phyloP scores from a whole-genome alignment of 345 rosid genomes.

The Lepidium sativum region DNA sequence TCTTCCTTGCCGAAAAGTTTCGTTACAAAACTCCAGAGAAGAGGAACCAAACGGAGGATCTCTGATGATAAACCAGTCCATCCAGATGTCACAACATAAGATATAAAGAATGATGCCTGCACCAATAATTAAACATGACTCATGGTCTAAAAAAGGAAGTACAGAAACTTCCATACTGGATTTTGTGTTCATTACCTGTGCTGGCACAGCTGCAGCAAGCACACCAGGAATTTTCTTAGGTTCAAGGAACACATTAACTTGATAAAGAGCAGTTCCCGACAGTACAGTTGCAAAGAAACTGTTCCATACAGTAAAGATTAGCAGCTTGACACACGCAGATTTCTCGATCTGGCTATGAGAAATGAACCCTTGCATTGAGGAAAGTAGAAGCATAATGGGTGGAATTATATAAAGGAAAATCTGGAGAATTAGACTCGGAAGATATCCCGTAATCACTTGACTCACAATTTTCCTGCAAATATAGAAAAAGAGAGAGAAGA shows the following conservation, averaged over 20 bases:
- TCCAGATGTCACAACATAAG: conserved; percentile 88
- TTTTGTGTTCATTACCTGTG: conserved; percentile 47
- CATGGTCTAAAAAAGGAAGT: neutral
- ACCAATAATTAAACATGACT: conserved; percentile 16
- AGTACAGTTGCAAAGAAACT: conserved; percentile 74
- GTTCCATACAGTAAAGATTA: conserved; percentile 77
- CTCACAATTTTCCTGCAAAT: conserved; percentile 56
- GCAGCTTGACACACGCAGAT: conserved; percentile 69
- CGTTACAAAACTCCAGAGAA: conserved; percentile 34
- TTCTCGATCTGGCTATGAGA: conserved; percentile 62
- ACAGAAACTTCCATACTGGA: neutral
- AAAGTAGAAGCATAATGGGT: conserved; percentile 58
- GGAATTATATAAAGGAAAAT: conserved; percentile 55
- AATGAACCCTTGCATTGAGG: conserved; percentile 72
- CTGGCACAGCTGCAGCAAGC: conserved; percentile 79
- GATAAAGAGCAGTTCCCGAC: conserved; percentile 74
- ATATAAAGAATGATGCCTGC: conserved; percentile 87
- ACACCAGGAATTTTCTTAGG: conserved; percentile 64
- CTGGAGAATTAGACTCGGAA: conserved; percentile 77
- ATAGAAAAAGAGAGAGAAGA: neutral
- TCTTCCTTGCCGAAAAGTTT: conserved; percentile 35
- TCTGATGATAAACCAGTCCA: conserved; percentile 87
- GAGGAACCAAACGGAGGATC: conserved; percentile 58
- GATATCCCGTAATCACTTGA: conserved; percentile 81
- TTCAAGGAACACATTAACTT: conserved; percentile 53